Evolutionary conservation across 176 grass and related monocot genomes (phyloP).

Genomic region (Aegilops sharonensis): DNA sequence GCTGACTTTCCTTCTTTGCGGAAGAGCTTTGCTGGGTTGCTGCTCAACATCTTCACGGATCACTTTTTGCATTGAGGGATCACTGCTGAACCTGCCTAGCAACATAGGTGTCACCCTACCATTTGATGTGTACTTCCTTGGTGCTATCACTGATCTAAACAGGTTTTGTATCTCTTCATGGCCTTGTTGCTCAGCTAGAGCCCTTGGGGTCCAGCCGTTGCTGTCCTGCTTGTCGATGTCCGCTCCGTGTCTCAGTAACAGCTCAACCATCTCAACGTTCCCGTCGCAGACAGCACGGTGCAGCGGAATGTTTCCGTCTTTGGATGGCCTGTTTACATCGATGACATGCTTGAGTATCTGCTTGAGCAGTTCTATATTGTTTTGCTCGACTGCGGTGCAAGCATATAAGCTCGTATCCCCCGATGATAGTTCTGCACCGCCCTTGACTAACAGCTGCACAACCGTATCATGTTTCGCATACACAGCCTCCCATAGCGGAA

Average conservation of each 20-base stretch:
- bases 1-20: conserved; percentile 41
- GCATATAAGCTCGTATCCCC: conserved; percentile 59
- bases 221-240: conserved; percentile 53
- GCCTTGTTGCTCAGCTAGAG: conserved; percentile 85
- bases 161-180: conserved; percentile 68
- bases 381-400: conserved; percentile 61
- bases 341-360: conserved; percentile 54
- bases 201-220: conserved; percentile 58
- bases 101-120: not conserved
- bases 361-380: conserved; percentile 54
- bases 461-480: conserved; percentile 60
- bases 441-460: conserved; percentile 45
- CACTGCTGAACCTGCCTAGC: conserved; percentile 65
- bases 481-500: conserved; percentile 84
- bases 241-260: conserved; percentile 62
- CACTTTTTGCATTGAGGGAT: conserved; percentile 46
- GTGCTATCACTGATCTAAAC: conserved; percentile 42
- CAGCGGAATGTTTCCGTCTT: conserved; percentile 67
- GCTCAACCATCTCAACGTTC: conserved; percentile 51
- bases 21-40: conserved; percentile 13
- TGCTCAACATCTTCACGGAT: conserved; percentile 15
- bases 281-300: conserved; percentile 79
- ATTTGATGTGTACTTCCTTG: not conserved
- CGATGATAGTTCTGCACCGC: conserved; percentile 59
- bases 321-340: conserved; percentile 37